Conservation (phyloP, 2,329 filamentous ascomycete species). For the Pyrenochaeta sp. region DNA sequence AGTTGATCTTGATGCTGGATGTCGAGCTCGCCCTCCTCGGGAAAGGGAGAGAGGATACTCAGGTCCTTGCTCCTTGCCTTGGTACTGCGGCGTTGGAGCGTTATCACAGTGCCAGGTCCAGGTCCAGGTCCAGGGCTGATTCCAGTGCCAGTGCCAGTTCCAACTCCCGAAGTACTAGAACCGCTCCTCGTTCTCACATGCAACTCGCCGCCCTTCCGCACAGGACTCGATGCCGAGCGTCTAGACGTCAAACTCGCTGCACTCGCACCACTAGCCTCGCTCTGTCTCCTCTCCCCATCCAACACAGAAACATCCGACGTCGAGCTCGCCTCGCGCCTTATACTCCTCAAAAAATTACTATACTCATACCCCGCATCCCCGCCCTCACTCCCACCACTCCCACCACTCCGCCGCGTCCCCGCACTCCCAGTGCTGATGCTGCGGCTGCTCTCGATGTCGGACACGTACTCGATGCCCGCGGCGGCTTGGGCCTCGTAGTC, state of each 20-base stretch:
- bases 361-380: conserved; percentile 21
- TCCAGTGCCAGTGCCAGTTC: not conserved
- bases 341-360: conserved; percentile 21
- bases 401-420: not conserved
- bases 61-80: conserved; percentile 1
- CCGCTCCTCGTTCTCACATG: not conserved
- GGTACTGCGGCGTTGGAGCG: too few species aligned
- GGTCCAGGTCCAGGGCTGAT: too few species aligned
- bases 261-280: not conserved
- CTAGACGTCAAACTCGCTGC: not conserved
- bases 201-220: not conserved
- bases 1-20: not conserved
- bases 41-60: not conserved
- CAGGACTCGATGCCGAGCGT: not conserved
- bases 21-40: not conserved
- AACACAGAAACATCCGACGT: conserved; percentile 4
- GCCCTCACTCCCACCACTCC: not conserved
- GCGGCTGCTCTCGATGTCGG: too few species aligned
- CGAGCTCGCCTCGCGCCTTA: conserved; percentile 11
- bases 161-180: not conserved
- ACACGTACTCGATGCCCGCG: too few species aligned
- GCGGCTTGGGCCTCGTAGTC: too few species aligned
- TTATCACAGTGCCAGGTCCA: not conserved
- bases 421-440: not conserved
- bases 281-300: not conserved